Evolutionary conservation across 164 flowering plant genomes (phyloP).

Genomic region (Saururus chinensis): DNA sequence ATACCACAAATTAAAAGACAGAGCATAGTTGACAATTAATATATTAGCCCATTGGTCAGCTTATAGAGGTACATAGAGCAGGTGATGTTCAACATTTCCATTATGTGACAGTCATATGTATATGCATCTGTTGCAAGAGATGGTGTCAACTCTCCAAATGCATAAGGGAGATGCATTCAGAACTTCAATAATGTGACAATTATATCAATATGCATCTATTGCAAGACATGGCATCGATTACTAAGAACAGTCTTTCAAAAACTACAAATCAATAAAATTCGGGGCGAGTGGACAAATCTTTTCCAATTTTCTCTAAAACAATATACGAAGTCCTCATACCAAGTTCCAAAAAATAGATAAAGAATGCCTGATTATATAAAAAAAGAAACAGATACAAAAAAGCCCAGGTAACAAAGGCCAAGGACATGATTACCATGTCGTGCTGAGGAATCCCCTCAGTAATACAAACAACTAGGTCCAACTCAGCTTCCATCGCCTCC

Average conservation of each 20-base stretch:
- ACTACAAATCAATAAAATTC: background rate
- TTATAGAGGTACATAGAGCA: background rate
- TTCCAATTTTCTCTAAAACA: too few relatives aligned
- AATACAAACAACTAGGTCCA: conserved; percentile 93
- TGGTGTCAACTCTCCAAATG: background rate
- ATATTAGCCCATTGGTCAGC: too few relatives aligned
- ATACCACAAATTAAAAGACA: too few relatives aligned
- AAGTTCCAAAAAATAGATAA: too few relatives aligned
- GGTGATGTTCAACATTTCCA: background rate
- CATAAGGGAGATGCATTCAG: background rate
- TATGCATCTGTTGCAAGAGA: background rate
- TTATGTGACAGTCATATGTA: background rate
- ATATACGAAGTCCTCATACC: too few relatives aligned
- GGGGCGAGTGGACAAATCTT: too few relatives aligned
- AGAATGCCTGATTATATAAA: too few relatives aligned
- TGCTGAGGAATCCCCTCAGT: conserved; percentile 98
- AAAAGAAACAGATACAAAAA: too few relatives aligned
- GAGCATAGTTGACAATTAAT: too few relatives aligned
- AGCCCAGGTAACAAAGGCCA: background rate
- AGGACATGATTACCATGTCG: conserved; percentile 61
- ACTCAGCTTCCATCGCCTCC: conserved; percentile 95
- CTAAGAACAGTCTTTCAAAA: background rate
- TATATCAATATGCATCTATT: background rate
- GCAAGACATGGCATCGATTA: background rate
- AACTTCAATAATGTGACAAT: background rate